Evolutionary conservation across 2,329 filamentous ascomycete genomes (phyloP), one percentile per base, ranked within the genome.

Genomic region (Amauroascus verrucosus): DNA sequence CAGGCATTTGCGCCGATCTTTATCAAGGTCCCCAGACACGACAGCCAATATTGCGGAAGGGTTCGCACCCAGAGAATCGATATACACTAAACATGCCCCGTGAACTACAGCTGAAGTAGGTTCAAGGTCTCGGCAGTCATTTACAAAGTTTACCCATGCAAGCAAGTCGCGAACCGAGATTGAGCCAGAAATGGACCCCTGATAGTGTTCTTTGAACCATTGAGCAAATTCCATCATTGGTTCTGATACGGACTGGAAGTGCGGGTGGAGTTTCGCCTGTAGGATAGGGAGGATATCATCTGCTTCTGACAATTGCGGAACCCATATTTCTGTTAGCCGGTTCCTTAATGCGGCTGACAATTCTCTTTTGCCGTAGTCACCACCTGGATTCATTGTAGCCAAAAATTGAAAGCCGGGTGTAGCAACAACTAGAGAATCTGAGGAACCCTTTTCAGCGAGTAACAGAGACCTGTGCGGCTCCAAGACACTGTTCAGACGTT

Each of bases 241-340:
- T 33, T 74, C 72, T 0, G 88, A 82, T 58, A 86, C 76, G 1
- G 74, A 64, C 58, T 78, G 77, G 6, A 79, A 75, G 14, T 72
- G 69, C 0, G 75, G 66, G 3, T 70, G 69, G 16, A 98, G 75
- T 66, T 95, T 96, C 11, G 83, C 81, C 49, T 77, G 74, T 14
- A 97, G 82, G 59, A 99, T 98, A 41, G 94, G 85, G 18, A 89
- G 72, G 32, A 97, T 84, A 65, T 99, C 94, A 28, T 89, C 83
- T 49, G 82, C 79, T 56, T 91, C 86, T 0, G 88, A 89, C 55
- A 97, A 73, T 1, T 90, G 80, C 1, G 93, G 89, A 0, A 97
- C 93, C 93, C 93, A 98, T 7, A 99, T 96, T 69, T 99, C 93
- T 0, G 93, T 99, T 67, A 99, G 95, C 56, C 93, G 86, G 66